Evolutionary conservation across 78 protist genomes (phyloP), one percentile per base, ranked within the genome.

Genomic region (Dictyostelium firmibasis): DNA sequence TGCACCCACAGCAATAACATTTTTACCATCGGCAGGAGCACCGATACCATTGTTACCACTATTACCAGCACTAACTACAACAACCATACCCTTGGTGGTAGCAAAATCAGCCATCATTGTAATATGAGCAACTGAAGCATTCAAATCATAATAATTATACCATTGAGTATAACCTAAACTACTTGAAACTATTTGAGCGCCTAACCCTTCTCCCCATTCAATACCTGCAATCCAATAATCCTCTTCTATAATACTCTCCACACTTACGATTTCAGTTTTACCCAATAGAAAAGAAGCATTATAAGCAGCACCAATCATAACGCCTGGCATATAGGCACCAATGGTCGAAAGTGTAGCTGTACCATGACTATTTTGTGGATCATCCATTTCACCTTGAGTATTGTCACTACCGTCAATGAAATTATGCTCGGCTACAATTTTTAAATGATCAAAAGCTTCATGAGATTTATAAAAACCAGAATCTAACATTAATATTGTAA

Each of bases 1-100:
- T 10, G 96, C 92, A 31, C 93, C 96, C 20, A 93, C 92, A 3
- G 93, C 5, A 23, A 93, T 50, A 8, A 83, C 86, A 60, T 76
- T 29, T 16, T 62, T 81, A 36, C 94, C 87, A 62, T 93, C 96
- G 2, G 96, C 92, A 41, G 96, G 96, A 0, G 96, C 92, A 77
- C 88, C 92, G 13, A 86, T 84, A 53, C 93, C 92, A 20, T 57
- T 60, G 4, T 20, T 16, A 47, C 81, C 92, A 43, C 81, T 69
- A 36, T 93, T 93, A 29, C 96, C 96, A 1, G 92, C 96, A n/a
- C 70, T 33, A 10, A 81, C 84, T 0, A 93, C 96, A 1, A 93
- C 96, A 33, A 81, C 91, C 92, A 93, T 62, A 38, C 96, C 96
- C 18, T 76, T 81, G 2, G 70, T 43, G 1, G 62, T 91, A 4